Evolutionary conservation across 768 basidiomycete genomes (phyloP).

Genomic region (Ephemerocybe angulata): DNA sequence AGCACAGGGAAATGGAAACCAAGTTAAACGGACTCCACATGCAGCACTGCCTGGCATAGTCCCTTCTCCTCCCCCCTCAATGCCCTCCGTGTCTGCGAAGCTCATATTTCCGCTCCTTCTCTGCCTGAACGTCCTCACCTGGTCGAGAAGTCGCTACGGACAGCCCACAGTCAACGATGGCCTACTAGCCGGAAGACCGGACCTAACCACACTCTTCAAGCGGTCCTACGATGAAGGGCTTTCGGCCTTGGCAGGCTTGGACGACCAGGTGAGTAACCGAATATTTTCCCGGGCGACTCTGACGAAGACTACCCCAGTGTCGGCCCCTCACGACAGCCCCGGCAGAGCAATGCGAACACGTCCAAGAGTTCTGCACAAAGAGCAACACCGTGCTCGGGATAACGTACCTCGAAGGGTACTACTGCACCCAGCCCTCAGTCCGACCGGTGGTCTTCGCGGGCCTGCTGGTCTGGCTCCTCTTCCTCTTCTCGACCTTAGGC

Average conservation of each 20-base stretch:
- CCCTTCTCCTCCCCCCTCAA: slow-evolving; percentile 23
- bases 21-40: slow-evolving; percentile 6
- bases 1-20: too few relatives aligned
- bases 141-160: slow-evolving; percentile 58
- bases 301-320: slow-evolving; percentile 44
- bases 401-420: slow-evolving; percentile 67
- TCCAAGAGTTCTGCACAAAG: slow-evolving; percentile 50
- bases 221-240: slow-evolving; percentile 1
- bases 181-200: background rate
- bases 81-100: slow-evolving; percentile 48
- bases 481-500: slow-evolving; percentile 94
- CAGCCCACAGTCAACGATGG: slow-evolving; percentile 20
- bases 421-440: slow-evolving; percentile 53
- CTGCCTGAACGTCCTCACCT: slow-evolving; percentile 57
- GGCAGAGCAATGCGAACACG: slow-evolving; percentile 62
- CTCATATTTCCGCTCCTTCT: slow-evolving; percentile 50
- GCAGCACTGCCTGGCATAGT: slow-evolving; percentile 12
- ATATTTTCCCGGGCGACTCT: background rate
- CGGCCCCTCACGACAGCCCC: slow-evolving; percentile 54
- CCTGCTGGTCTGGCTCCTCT: slow-evolving; percentile 75
- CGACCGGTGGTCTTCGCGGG: slow-evolving; percentile 61
- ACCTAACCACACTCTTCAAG: slow-evolving; percentile 2
- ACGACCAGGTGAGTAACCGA: slow-evolving; percentile 3
- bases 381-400: slow-evolving; percentile 67
- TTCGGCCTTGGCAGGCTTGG: background rate